These are phyloP conservation scores for Phaeophleospora eucalypticola DNA, from an alignment of 2,329 filamentous ascomycete genomes.

Conservation along the genomic window DNA sequence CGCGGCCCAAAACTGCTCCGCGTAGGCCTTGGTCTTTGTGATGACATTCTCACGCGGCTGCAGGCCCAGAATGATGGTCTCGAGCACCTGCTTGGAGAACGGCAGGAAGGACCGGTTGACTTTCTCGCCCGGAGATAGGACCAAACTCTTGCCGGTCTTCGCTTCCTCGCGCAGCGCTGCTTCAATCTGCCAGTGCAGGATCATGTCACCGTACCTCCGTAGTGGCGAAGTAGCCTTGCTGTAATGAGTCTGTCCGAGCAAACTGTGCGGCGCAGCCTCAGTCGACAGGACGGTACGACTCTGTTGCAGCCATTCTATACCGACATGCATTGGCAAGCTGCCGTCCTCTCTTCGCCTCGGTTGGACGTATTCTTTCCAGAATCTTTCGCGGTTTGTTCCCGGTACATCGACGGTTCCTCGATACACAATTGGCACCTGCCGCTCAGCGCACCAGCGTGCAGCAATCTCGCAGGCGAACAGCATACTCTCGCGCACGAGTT, in stretches of 20 bases:
- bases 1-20: slow-evolving; percentile 46
- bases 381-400: slow-evolving; percentile 28
- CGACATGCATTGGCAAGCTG: slow-evolving; percentile 34
- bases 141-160: slow-evolving; percentile 40
- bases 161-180: slow-evolving; percentile 56
- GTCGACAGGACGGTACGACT: slow-evolving; percentile 45
- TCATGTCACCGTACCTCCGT: slow-evolving; percentile 57
- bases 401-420: slow-evolving; percentile 34
- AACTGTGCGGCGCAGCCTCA: slow-evolving; percentile 46
- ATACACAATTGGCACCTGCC: slow-evolving; percentile 50
- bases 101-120: slow-evolving; percentile 40
- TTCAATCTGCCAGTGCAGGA: slow-evolving; percentile 63
- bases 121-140: slow-evolving; percentile 26
- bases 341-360: slow-evolving; percentile 36
- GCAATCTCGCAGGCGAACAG: slow-evolving; percentile 51
- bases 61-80: slow-evolving; percentile 46
- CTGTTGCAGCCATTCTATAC: slow-evolving; percentile 40
- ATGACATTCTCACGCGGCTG: slow-evolving; percentile 45
- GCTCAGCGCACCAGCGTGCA: slow-evolving; percentile 49
- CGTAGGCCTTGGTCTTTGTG: slow-evolving; percentile 33
- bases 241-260: slow-evolving; percentile 52
- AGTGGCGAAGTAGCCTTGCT: slow-evolving; percentile 59
- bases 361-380: slow-evolving; percentile 34
- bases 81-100: slow-evolving; percentile 47
- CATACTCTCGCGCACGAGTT: slow-evolving; percentile 50